Base-by-base conservation (phyloP, 106 monocot species). In the Phalaenopsis equestris region DNA sequence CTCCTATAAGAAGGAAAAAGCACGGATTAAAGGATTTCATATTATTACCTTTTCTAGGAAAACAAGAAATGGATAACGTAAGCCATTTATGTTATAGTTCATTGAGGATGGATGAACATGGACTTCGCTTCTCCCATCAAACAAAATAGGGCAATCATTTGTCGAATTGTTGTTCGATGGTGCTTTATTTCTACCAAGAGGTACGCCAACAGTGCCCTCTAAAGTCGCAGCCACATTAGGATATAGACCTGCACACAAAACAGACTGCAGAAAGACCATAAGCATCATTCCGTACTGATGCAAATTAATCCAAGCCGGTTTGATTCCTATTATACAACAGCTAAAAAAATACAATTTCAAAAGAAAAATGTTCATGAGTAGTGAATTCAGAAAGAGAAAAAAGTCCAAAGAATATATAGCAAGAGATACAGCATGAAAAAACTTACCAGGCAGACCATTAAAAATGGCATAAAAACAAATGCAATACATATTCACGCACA, bases 201-300 rank as follows among this genome's bases (percentile, higher is more conserved):
- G 70, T 57, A 82, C 41, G 8, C 89, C 82, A 80, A 78, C 58
- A 64, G 84, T 90, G 55, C 98, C 92, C 79, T 91, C 94, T 77
- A 79, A 42, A 48, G 87, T 88, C 78, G 98, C 92, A 82, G 98
- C 98, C 14, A 99, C 80, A 87, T 99, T 99, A 15, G 98, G 98
- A 83, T 99, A 99, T 52, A 99, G 83, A 64, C 98, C 98, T 81
- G 98, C 94, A 84, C 94, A 99, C 81, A 99, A 55, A 46, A 99
- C 84, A 47, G 94, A 89, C 98, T 99, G 90, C 86, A 92, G 73
- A 74, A 46, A 77, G 5, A 77, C 18, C n/a, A 56, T 67, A 12
- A 75, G 45, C 82, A 79, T 56, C 18, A 70, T 78, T 23, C 15
- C 41, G 2, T 64, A 58, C 14, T 64, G 49, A 58, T 48, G 12